Evolutionary conservation across 805 yeast species (phyloP).

Genomic region (Candida ipomoeae): DNA sequence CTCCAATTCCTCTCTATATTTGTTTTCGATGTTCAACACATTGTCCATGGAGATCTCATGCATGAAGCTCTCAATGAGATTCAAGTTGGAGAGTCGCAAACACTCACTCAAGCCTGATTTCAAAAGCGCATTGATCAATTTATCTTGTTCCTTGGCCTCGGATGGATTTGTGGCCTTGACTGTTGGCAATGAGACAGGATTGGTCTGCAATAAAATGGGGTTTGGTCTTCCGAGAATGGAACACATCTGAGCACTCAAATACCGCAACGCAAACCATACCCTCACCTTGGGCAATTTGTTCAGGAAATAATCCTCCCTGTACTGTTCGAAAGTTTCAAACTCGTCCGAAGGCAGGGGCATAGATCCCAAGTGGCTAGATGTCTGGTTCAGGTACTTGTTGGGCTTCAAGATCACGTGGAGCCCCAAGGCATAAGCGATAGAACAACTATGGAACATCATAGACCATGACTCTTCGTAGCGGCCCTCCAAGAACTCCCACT

Average conservation of each 20-base stretch:
- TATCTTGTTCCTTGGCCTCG: constrained; percentile 4
- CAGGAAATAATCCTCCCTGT: constrained; percentile 27
- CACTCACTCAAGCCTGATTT: constrained; percentile 50
- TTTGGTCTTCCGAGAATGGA: constrained; percentile 52
- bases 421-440: constrained; percentile 50
- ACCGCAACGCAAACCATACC: constrained; percentile 49
- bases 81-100: constrained; percentile 44
- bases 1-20: constrained; percentile 41
- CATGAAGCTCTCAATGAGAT: constrained; percentile 50
- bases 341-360: neutral
- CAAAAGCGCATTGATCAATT: constrained; percentile 28
- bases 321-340: constrained; percentile 21
- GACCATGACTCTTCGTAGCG: constrained; percentile 52
- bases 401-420: constrained; percentile 41
- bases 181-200: constrained; percentile 25
- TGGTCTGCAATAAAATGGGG: constrained; percentile 42
- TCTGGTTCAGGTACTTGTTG: constrained; percentile 1
- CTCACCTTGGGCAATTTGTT: constrained; percentile 35
- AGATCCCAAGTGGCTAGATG: neutral
- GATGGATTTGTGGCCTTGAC: constrained; percentile 12
- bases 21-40: constrained; percentile 36
- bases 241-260: constrained; percentile 46
- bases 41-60: constrained; percentile 41
- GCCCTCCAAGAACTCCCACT: constrained; percentile 46
- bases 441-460: constrained; percentile 45